phyloP scores from a whole-genome alignment of 2,329 filamentous ascomycete genomes.

The Gnomoniopsis smithogilvyi region DNA sequence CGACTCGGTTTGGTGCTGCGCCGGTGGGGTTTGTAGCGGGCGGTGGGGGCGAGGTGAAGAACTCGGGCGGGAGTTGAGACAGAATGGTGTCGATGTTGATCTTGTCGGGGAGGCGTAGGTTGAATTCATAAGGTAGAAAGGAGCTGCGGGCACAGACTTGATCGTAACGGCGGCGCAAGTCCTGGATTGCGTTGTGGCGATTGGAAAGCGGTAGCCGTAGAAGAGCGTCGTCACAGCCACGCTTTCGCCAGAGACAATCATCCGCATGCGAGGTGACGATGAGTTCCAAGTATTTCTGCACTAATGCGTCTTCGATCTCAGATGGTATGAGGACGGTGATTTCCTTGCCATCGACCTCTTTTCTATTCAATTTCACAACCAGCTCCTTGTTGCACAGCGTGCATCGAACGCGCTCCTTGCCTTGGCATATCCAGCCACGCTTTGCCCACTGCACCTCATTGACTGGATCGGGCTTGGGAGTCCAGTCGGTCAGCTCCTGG shows the following conservation, averaged over 20 bases:
- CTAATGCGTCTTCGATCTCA: conserved; percentile 66
- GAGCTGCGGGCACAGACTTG: conserved; percentile 53
- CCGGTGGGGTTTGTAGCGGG: conserved; percentile 29
- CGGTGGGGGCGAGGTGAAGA: conserved; percentile 47
- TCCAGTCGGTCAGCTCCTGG: conserved; percentile 87
- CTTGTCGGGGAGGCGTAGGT: conserved; percentile 52
- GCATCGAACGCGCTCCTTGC: conserved; percentile 80
- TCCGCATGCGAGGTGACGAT: conserved; percentile 74
- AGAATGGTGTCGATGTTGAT: conserved; percentile 50
- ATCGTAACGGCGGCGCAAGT: conserved; percentile 62
- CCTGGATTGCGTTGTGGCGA: conserved; percentile 53
- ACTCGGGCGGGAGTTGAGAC: conserved; percentile 48
- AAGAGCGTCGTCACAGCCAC: conserved; percentile 74
- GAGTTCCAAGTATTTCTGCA: conserved; percentile 71
- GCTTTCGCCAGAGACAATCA: conserved; percentile 80
- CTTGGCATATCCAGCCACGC: conserved; percentile 83
- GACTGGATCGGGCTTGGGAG: conserved; percentile 82
- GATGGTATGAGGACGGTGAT: conserved; percentile 52
- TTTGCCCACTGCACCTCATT: conserved; percentile 95
- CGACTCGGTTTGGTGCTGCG: conserved; percentile 51
- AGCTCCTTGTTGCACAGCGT: conserved; percentile 81
- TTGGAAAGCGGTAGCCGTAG: conserved; percentile 63
- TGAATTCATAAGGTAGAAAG: conserved; percentile 60
- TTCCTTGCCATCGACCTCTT: conserved; percentile 54
- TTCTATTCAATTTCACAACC: conserved; percentile 71